phyloP scores from a whole-genome alignment of 768 basidiomycete species.

The Cystobasidium ongulense region DNA sequence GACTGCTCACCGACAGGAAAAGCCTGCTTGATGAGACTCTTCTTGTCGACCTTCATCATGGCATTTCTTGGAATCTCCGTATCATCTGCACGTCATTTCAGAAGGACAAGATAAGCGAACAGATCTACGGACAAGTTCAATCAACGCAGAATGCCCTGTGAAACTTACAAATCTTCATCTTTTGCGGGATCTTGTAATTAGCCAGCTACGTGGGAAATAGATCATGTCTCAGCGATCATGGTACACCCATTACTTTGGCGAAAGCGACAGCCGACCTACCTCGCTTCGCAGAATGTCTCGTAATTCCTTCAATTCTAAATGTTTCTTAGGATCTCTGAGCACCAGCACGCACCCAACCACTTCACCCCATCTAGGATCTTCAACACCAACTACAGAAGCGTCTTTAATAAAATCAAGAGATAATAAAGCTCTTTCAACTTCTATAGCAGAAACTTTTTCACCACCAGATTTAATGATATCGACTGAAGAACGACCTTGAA shows the following conservation, averaged over 20 bases:
- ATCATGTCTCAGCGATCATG: too few relatives aligned
- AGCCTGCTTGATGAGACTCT: slow-evolving; percentile 12
- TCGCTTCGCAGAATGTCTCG: slow-evolving; percentile 27
- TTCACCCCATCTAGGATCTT: slow-evolving; percentile 43
- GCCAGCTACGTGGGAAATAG: neutral
- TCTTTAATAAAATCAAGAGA: slow-evolving; percentile 40
- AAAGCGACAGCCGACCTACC: neutral
- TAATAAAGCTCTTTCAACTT: slow-evolving; percentile 42
- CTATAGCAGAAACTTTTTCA: slow-evolving; percentile 43
- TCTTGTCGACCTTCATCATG: slow-evolving; percentile 38
- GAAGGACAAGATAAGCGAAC: neutral
- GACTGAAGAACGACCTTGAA: slow-evolving; percentile 40
- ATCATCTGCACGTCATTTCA: neutral
- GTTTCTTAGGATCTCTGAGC: slow-evolving; percentile 11
- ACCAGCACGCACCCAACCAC: slow-evolving; percentile 37
- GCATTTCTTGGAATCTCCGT: slow-evolving; percentile 37
- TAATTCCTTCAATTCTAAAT: slow-evolving; percentile 32
- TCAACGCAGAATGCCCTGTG: neutral
- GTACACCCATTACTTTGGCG: too few relatives aligned
- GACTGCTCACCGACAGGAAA: slow-evolving; percentile 9
- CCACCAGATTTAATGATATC: slow-evolving; percentile 43
- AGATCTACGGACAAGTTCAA: neutral
- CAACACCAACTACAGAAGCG: slow-evolving; percentile 42
- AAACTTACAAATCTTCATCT: slow-evolving; percentile 20
- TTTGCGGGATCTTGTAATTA: slow-evolving; percentile 28